phyloP scores from a whole-genome alignment of 306 rosid species.

The Gynostemma pentaphyllum region DNA sequence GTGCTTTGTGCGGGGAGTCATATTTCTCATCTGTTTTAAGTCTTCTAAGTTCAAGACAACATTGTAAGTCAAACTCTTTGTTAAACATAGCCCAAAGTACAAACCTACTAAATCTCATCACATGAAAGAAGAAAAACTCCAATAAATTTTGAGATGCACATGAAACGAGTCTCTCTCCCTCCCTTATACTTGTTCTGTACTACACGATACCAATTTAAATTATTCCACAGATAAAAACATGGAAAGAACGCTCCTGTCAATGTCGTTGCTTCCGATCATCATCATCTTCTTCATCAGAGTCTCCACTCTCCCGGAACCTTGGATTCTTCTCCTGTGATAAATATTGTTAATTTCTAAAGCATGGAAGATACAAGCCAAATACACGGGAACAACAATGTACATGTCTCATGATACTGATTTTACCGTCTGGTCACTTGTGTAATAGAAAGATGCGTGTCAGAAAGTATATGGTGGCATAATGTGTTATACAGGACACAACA shows the following conservation, averaged over 20 bases:
- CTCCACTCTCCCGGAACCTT: constrained; percentile 95
- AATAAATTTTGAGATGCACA: neutral
- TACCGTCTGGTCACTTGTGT: neutral
- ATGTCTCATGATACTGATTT: neutral
- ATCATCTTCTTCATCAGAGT: constrained; percentile 90
- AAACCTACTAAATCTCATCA: neutral
- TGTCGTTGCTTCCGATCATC: constrained; percentile 54
- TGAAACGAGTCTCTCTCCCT: neutral
- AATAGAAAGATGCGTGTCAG: neutral
- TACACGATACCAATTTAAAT: neutral
- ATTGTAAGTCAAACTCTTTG: neutral
- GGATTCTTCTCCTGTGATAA: constrained; percentile 83
- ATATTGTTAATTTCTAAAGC: neutral
- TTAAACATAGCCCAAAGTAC: neutral
- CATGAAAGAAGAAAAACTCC: neutral
- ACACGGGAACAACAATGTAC: neutral
- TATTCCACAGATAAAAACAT: neutral
- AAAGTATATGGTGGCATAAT: neutral
- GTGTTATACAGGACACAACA: neutral
- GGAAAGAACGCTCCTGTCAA: constrained; percentile 5
- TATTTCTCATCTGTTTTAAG: neutral
- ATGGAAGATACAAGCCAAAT: neutral
- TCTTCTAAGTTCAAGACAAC: neutral
- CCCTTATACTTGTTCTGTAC: neutral
- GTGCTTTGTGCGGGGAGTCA: neutral